Evolutionary conservation across 2,329 filamentous ascomycete genomes (phyloP).

Genomic region (Coniochaeta ligniaria): DNA sequence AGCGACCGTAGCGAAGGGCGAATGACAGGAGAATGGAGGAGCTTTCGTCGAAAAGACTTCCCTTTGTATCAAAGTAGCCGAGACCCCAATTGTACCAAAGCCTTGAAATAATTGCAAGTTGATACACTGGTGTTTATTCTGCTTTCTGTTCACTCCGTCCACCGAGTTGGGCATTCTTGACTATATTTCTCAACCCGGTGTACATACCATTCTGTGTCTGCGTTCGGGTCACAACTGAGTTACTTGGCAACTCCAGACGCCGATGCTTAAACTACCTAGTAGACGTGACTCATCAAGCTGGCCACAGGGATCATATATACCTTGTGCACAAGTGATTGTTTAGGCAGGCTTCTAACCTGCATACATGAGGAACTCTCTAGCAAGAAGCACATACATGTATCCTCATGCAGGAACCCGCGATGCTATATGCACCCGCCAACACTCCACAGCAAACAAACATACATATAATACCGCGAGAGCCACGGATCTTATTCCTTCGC

Average conservation of each 20-base stretch:
- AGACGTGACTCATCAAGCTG: background rate
- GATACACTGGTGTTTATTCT: background rate
- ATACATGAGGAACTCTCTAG: background rate
- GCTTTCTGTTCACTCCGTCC: background rate
- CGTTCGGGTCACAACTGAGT: background rate
- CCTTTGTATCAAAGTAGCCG: conserved; percentile 41
- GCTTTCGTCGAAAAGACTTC: conserved; percentile 22
- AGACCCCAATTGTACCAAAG: conserved; percentile 43
- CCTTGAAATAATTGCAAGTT: conserved; percentile 10
- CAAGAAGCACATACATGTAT: background rate
- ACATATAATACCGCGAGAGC: background rate
- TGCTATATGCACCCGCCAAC: background rate
- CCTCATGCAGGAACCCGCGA: background rate
- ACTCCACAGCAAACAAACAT: background rate
- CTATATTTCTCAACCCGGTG: background rate
- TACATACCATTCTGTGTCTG: background rate
- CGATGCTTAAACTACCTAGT: background rate
- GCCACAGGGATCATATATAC: background rate
- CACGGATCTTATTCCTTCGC: background rate
- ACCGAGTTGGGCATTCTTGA: background rate
- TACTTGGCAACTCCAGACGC: background rate
- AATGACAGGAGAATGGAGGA: conserved; percentile 3
- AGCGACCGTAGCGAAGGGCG: conserved; percentile 6
- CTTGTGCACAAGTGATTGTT: background rate
- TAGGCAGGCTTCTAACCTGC: background rate